Percentiles rank a stretch among this genome's conserved stretches.
Evolutionary conservation across 75 land plant species (phyloP).

Genomic region (Adiantum capillusveneris): DNA sequence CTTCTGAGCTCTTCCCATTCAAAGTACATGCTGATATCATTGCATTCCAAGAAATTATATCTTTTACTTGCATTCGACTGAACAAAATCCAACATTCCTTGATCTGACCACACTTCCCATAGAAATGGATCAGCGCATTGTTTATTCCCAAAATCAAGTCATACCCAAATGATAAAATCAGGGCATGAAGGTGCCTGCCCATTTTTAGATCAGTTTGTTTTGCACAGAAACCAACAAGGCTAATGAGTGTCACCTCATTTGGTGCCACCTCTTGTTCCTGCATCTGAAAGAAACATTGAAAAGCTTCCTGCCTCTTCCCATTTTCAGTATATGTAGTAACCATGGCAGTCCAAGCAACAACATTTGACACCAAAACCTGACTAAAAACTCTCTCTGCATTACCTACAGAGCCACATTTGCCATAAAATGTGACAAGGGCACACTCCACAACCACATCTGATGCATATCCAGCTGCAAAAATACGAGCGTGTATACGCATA

Average conservation of each 20-base stretch:
- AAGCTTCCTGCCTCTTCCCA: not conserved
- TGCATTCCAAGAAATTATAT: conserved; percentile 26
- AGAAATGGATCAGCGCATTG: conserved; percentile 18
- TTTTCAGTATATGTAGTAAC: not conserved
- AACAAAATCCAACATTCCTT: conserved; percentile 14
- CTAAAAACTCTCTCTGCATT: conserved; percentile 4
- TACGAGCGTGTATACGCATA: conserved; percentile 14
- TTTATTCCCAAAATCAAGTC: conserved; percentile 4
- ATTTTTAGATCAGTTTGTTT: conserved; percentile 2
- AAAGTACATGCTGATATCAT: conserved; percentile 22
- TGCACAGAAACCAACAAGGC: conserved; percentile 9
- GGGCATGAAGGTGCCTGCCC: conserved; percentile 18
- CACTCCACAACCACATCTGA: too few species aligned
- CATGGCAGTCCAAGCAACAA: conserved; percentile 1
- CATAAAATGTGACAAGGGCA: conserved; percentile 2
- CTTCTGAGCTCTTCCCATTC: conserved; percentile 10
- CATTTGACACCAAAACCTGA: not conserved
- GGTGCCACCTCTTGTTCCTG: conserved; percentile 8
- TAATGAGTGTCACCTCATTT: conserved; percentile 13
- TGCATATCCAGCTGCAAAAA: not conserved
- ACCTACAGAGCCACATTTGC: not conserved
- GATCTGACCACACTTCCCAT: conserved; percentile 19
- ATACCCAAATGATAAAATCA: conserved; percentile 10
- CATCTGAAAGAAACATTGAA: conserved; percentile 9
- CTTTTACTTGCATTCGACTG: conserved; percentile 6